Percentiles rank a stretch among this genome's conserved stretches.
These are phyloP conservation scores for Gracilaria gracilis DNA, from an alignment of 23 red algal genomes.

Conservation along the genomic window DNA sequence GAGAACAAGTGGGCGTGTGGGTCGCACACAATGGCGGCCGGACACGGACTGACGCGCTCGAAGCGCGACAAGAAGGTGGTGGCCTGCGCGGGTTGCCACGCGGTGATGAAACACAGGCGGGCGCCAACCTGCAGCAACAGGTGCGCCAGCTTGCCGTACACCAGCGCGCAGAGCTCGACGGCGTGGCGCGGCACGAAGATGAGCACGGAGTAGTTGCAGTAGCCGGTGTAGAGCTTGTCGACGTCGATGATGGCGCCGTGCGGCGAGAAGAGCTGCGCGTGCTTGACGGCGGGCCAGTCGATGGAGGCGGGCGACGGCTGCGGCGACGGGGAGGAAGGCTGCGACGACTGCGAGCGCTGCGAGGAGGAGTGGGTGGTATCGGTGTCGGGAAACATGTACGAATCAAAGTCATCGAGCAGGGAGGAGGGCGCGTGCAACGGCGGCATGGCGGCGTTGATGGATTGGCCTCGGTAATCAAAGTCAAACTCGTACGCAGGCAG, in stretches of 20 bases:
- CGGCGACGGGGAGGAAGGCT: background rate
- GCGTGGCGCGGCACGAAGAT: conserved; percentile 54
- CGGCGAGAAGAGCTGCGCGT: conserved; percentile 32
- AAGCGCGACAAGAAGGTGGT: conserved; percentile 50
- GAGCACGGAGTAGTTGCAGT: conserved; percentile 43
- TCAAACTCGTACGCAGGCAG: conserved; percentile 53
- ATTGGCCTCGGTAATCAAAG: conserved; percentile 57
- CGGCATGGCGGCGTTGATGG: background rate
- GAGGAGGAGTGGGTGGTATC: conserved; percentile 26
- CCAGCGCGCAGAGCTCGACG: conserved; percentile 60
- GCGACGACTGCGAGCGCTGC: conserved; percentile 4
- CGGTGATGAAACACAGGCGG: conserved; percentile 61
- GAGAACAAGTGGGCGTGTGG: conserved; percentile 41
- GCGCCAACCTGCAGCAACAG: conserved; percentile 45
- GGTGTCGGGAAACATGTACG: conserved; percentile 64
- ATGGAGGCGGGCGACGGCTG: conserved; percentile 1
- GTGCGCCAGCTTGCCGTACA: conserved; percentile 64
- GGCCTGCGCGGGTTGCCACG: conserved; percentile 53
- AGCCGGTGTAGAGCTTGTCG: conserved; percentile 59
- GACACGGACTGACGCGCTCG: conserved; percentile 64
- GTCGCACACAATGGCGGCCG: conserved; percentile 68
- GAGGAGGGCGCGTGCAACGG: background rate
- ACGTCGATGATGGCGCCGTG: conserved; percentile 27
- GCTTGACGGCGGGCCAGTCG: conserved; percentile 51
- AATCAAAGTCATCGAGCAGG: conserved; percentile 55